A percentile compares a stretch with the other conserved stretches of the same genome.
phyloP scores from a whole-genome alignment of 768 basidiomycete species.

The Phaeolepiota aurea region DNA sequence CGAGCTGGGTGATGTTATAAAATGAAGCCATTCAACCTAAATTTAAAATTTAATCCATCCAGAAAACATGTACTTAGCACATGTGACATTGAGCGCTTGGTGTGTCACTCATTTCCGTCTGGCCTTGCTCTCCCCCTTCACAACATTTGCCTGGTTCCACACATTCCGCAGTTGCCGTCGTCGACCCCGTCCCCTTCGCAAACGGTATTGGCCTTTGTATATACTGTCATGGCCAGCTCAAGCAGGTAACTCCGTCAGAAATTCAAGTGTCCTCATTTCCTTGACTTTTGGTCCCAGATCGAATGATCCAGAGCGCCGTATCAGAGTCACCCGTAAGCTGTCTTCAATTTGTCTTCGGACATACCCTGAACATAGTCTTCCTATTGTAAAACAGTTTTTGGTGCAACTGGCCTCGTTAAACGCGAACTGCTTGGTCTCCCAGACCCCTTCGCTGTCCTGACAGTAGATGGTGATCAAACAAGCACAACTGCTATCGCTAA shows the following conservation, averaged over 20 bases:
- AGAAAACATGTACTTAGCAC: no score
- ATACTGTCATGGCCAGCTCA: conserved; percentile 17
- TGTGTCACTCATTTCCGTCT: neutral
- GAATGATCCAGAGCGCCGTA: conserved; percentile 37
- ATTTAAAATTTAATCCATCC: neutral
- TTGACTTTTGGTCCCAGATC: conserved; percentile 21
- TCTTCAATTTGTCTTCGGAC: no score
- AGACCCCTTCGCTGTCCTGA: conserved; percentile 84
- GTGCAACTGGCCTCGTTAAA: conserved; percentile 67
- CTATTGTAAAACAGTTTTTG: conserved; percentile 44
- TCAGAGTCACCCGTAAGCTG: conserved; percentile 43
- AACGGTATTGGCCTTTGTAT: neutral
- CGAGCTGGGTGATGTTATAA: neutral
- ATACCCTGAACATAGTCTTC: no score
- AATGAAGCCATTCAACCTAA: neutral
- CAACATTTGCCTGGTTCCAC: neutral
- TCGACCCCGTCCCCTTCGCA: neutral
- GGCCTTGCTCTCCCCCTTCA: conserved; percentile 1
- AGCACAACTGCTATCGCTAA: conserved; percentile 69
- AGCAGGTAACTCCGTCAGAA: conserved; percentile 18
- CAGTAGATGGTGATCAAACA: conserved; percentile 79
- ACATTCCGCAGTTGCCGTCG: conserved; percentile 1
- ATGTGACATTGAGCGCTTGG: conserved; percentile 2
- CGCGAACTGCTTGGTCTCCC: conserved; percentile 76
- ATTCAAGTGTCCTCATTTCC: conserved; percentile 6